Evolutionary conservation across 2,329 filamentous ascomycete genomes (phyloP).

Genomic region (Xylaria sp.): DNA sequence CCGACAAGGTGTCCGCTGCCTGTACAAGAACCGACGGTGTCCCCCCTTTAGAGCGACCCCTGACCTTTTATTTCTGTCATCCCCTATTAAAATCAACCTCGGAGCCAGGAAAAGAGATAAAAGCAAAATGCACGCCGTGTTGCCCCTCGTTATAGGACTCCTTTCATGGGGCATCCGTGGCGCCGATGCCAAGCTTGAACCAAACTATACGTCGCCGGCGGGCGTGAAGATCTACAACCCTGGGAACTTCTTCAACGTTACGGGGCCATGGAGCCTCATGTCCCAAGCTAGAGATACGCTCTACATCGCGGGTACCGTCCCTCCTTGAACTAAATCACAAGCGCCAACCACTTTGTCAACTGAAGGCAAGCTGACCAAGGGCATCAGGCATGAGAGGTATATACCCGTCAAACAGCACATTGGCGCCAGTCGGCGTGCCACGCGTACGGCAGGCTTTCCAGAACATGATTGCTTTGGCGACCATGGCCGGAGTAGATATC

Average conservation of each 20-base stretch:
- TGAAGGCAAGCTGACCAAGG: neutral
- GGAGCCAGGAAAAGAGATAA: neutral
- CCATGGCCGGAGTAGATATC: conserved; percentile 46
- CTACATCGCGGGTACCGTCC: neutral
- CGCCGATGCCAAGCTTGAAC: neutral
- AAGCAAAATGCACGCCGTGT: neutral
- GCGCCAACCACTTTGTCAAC: neutral
- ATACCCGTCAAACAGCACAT: conserved; percentile 47
- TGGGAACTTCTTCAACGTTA: neutral
- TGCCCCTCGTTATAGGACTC: neutral
- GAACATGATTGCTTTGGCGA: conserved; percentile 49
- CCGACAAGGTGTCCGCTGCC: neutral
- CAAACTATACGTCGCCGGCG: neutral
- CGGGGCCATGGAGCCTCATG: neutral
- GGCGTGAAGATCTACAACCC: neutral
- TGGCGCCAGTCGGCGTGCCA: conserved; percentile 46
- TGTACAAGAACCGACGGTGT: neutral
- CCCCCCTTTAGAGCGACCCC: too few species aligned
- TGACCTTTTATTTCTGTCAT: neutral
- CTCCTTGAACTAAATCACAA: neutral
- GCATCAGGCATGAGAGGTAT: conserved; percentile 47
- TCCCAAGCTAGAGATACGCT: neutral
- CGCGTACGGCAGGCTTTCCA: conserved; percentile 49
- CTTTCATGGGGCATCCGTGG: neutral
- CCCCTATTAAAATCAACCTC: neutral